Conservation (phyloP, 2,329 filamentous ascomycete genomes). For the Calonectria pseudoturangicola region DNA sequence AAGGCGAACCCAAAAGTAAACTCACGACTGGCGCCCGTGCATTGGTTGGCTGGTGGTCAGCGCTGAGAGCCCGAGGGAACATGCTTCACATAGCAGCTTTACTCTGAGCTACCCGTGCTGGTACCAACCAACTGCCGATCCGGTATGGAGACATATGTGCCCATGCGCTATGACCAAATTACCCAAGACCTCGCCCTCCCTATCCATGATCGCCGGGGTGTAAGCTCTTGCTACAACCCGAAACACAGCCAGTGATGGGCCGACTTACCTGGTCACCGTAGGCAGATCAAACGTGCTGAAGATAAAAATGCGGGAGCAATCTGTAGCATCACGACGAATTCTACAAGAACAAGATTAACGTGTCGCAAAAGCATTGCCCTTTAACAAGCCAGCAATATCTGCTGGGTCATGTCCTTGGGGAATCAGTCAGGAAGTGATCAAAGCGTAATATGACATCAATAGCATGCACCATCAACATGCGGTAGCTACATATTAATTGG, state of each 20-base stretch:
- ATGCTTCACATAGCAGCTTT: not conserved
- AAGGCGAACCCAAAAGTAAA: not conserved
- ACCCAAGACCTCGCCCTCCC: slow-evolving; percentile 10
- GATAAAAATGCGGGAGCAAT: not conserved
- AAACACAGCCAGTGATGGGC: slow-evolving; percentile 12
- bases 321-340: not conserved
- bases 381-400: not conserved
- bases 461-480: not conserved
- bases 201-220: slow-evolving; percentile 23
- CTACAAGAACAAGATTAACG: not conserved
- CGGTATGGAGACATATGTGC: not conserved
- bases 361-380: not conserved
- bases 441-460: slow-evolving; percentile 4
- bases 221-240: slow-evolving; percentile 13
- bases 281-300: slow-evolving; percentile 17
- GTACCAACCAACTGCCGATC: slow-evolving; percentile 17
- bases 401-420: too few species aligned
- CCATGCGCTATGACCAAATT: slow-evolving; percentile 18
- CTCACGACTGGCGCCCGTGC: slow-evolving; percentile 9
- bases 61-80: slow-evolving; percentile 9
- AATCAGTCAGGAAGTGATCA: not conserved
- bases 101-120: not conserved
- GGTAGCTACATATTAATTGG: not conserved
- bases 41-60: not conserved
- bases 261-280: not conserved